A percentile compares a stretch with the other conserved stretches of the same genome.
phyloP scores from a whole-genome alignment of 495 filamentous ascomycete genomes.

The Parathielavia appendiculata region DNA sequence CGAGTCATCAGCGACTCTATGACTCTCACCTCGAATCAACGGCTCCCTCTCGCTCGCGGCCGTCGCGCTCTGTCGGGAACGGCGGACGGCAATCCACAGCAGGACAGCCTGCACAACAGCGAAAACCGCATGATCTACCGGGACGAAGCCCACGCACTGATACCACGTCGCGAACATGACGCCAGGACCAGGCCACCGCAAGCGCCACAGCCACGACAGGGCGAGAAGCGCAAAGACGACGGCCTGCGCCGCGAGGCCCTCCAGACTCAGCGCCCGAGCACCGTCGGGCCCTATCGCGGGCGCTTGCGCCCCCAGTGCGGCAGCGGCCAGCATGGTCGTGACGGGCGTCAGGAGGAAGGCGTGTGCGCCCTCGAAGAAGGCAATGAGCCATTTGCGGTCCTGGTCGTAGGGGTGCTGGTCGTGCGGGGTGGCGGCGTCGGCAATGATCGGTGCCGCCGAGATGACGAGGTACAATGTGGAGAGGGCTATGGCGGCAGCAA shows the following conservation, averaged over 20 bases:
- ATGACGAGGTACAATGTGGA: neutral
- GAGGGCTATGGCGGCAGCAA: neutral
- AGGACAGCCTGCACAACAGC: neutral
- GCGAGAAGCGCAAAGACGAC: slow-evolving; percentile 2
- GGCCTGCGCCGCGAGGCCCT: neutral
- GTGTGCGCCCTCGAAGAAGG: slow-evolving; percentile 1
- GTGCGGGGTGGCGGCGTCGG: neutral
- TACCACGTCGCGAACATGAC: neutral
- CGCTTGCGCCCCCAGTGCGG: neutral
- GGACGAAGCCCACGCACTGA: neutral
- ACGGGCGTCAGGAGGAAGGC: neutral
- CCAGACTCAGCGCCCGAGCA: neutral
- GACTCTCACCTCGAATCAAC: slow-evolving; percentile 1
- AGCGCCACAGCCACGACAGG: neutral
- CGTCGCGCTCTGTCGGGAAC: neutral
- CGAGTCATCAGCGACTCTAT: neutral
- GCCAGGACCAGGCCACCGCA: slow-evolving; percentile 1
- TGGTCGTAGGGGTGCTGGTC: neutral
- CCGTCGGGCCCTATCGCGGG: neutral
- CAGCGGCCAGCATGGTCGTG: neutral
- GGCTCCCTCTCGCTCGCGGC: neutral
- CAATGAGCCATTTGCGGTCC: slow-evolving; percentile 1
- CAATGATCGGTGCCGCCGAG: neutral
- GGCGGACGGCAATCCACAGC: neutral
- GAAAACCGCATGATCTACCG: neutral